Percentiles rank a stretch among this genome's conserved stretches.
Evolutionary conservation across 805 yeast species (phyloP).

Genomic region (Millerago galiae): DNA sequence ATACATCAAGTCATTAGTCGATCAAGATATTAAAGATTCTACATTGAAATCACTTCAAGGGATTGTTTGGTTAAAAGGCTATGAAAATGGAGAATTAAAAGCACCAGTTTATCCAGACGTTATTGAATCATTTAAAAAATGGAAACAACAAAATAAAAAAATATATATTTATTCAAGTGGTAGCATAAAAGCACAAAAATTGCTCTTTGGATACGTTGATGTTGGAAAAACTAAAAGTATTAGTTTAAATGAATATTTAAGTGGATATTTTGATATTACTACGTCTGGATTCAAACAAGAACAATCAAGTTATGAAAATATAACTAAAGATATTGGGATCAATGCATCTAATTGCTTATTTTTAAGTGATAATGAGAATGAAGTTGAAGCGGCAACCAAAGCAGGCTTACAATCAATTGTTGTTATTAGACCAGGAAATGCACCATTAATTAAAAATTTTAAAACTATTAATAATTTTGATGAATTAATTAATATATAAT

Average conservation of each 20-base stretch:
- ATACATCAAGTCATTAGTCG: conserved; percentile 54
- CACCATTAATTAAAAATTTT: conserved; percentile 29
- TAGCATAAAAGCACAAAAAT: conserved; percentile 77
- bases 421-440: conserved; percentile 75
- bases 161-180: conserved; percentile 86
- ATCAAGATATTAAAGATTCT: conserved; percentile 69
- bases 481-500: conserved; percentile 14
- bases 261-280: conserved; percentile 79
- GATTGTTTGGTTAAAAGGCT: conserved; percentile 74
- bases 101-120: conserved; percentile 81
- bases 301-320: conserved; percentile 48
- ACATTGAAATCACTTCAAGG: conserved; percentile 78
- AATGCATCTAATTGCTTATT: conserved; percentile 41
- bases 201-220: conserved; percentile 62
- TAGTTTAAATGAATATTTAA: conserved; percentile 48
- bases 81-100: conserved; percentile 62
- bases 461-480: conserved; percentile 27
- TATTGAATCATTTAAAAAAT: conserved; percentile 42
- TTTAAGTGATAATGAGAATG: conserved; percentile 74
- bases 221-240: conserved; percentile 26
- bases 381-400: conserved; percentile 65
- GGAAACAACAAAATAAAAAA: conserved; percentile 27
- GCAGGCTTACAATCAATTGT: conserved; percentile 56
- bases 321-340: conserved; percentile 36
- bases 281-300: conserved; percentile 73